These are phyloP conservation scores for Podila verticillata DNA, from an alignment of 192 early-diverging fungal genomes.

Conservation along the genomic window DNA sequence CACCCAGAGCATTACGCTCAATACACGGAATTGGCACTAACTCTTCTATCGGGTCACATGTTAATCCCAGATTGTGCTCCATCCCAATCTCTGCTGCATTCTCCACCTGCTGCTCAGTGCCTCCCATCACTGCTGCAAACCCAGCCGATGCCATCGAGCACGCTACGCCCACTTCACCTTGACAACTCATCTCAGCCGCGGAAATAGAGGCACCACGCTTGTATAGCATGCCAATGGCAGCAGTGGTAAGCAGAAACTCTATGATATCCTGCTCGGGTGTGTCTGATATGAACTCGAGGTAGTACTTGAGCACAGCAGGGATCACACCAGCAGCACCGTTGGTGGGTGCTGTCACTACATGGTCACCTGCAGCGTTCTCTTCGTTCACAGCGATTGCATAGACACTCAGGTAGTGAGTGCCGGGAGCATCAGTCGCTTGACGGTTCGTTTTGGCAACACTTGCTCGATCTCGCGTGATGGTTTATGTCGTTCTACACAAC, in stretches of 20 bases:
- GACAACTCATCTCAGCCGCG: conserved; percentile 96
- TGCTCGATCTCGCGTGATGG: conserved; percentile 35
- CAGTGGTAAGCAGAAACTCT: conserved; percentile 92
- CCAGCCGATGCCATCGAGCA: conserved; percentile 97
- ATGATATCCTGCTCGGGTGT: conserved; percentile 85
- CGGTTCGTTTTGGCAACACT: conserved; percentile 53
- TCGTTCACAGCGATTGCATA: conserved; percentile 99
- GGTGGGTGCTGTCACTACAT: conserved; percentile 93
- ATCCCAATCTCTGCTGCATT: conserved; percentile 98
- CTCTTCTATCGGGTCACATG: conserved; percentile 90
- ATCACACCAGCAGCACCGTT: conserved; percentile 96
- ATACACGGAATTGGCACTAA: conserved; percentile 96
- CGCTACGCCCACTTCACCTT: conserved; percentile 97
- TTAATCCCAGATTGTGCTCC: conserved; percentile 86
- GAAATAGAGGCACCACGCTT: conserved; percentile 95
- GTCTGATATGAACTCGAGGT: conserved; percentile 91
- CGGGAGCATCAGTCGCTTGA: conserved; percentile 72
- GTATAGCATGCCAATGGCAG: conserved; percentile 96
- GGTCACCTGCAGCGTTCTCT: conserved; percentile 85
- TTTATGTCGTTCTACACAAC: neutral
- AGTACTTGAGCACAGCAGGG: conserved; percentile 94
- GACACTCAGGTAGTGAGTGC: conserved; percentile 89
- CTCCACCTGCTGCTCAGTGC: conserved; percentile 86
- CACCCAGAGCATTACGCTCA: conserved; percentile 92
- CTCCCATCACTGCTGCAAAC: conserved; percentile 96